phyloP scores from a whole-genome alignment of 352 stramenopile species.

The Phytophthora cactorum region DNA sequence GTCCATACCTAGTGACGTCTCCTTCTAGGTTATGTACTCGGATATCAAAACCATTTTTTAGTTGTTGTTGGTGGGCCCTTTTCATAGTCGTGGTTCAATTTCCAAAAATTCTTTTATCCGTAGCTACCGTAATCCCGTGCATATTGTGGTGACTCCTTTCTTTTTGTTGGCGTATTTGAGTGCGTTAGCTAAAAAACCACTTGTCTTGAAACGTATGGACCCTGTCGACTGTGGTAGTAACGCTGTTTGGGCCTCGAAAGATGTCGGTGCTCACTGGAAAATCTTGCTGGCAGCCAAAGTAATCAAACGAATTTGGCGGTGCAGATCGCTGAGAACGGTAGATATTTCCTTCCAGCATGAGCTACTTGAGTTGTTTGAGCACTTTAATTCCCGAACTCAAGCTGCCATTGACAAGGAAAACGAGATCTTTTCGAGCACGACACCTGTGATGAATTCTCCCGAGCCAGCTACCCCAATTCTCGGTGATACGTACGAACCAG shows the following conservation, averaged over 20 bases:
- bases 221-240: neutral
- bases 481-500: neutral
- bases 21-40: slow-evolving; percentile 5
- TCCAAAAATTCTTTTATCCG: too few species aligned
- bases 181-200: neutral
- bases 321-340: neutral
- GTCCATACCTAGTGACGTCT: neutral
- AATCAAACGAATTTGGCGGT: slow-evolving; percentile 5
- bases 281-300: neutral
- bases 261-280: neutral
- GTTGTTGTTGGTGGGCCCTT: too few species aligned
- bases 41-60: too few species aligned
- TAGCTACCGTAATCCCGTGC: too few species aligned
- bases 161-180: too few species aligned
- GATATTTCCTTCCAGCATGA: slow-evolving; percentile 4
- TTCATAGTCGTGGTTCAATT: too few species aligned
- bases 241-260: neutral
- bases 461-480: slow-evolving; percentile 15
- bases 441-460: neutral
- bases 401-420: neutral
- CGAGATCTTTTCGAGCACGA: neutral
- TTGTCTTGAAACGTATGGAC: neutral
- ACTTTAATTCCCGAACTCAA: slow-evolving; percentile 1
- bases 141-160: too few species aligned
- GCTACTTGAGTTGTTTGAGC: too few species aligned